Percentiles rank a stretch among this genome's conserved stretches.
Conservation (phyloP, 1,139 yeast species). For the Geotrichum fermentans region DNA sequence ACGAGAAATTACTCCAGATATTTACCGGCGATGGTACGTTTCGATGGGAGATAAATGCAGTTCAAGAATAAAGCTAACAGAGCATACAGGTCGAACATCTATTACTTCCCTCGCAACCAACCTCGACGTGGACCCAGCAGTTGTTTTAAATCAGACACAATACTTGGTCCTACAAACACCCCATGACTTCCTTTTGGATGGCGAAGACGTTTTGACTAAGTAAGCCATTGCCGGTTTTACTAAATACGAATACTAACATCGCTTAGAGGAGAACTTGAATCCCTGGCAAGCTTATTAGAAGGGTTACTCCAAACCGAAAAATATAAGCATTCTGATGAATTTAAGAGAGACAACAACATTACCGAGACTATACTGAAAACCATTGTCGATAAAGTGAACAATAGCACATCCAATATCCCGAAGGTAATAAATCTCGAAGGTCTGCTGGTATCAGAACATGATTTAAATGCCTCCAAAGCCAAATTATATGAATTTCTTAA, state of each 20-base stretch:
- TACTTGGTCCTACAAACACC: neutral
- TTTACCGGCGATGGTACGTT: neutral
- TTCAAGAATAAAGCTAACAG: neutral
- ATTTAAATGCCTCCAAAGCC: neutral
- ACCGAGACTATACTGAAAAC: neutral
- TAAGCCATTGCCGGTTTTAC: neutral
- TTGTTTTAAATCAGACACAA: neutral
- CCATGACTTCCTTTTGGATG: neutral
- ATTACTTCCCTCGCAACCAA: neutral
- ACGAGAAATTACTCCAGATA: neutral
- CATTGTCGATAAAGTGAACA: neutral
- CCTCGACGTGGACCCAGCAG: neutral
- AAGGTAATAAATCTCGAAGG: slow-evolving; percentile 1
- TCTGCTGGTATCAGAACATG: slow-evolving; percentile 1
- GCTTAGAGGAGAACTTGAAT: neutral
- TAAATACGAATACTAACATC: neutral
- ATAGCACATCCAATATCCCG: neutral
- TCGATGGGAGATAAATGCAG: neutral
- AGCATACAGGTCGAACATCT: neutral
- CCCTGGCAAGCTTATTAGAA: neutral
- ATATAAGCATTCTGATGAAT: neutral
- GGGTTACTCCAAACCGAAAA: neutral
- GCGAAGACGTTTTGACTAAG: slow-evolving; percentile 1
- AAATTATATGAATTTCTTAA: neutral
- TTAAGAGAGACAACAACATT: neutral